phyloP scores from a whole-genome alignment of 345 rosid species.

The Dipteronia sinensis region DNA sequence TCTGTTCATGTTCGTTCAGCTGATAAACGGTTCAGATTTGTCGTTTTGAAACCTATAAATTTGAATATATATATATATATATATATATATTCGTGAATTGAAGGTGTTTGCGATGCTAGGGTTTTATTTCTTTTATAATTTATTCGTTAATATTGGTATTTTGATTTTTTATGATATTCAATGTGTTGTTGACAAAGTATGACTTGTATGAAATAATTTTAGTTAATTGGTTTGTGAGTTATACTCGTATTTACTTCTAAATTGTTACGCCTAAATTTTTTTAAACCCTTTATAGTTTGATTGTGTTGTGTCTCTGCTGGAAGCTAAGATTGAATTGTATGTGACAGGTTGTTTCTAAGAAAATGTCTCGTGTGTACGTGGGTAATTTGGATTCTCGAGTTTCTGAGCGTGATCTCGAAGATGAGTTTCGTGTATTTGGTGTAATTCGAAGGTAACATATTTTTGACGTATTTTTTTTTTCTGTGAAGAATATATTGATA shows the following conservation, averaged over 20 bases:
- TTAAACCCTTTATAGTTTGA: neutral
- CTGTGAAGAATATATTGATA: neutral
- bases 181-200: neutral
- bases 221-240: neutral
- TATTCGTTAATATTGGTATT: neutral
- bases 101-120: neutral
- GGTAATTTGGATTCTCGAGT: slow-evolving; percentile 79
- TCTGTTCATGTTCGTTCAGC: neutral
- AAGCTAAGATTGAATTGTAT: neutral
- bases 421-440: slow-evolving; percentile 70
- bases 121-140: neutral
- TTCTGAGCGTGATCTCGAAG: slow-evolving; percentile 75
- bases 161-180: neutral
- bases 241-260: neutral
- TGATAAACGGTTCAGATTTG: slow-evolving; percentile 1
- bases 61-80: too few species aligned
- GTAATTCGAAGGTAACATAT: slow-evolving; percentile 56
- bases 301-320: neutral
- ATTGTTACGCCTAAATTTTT: neutral
- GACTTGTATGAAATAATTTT: neutral
- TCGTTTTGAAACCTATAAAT: neutral
- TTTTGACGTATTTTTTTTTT: neutral
- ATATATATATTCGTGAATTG: neutral
- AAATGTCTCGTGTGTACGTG: slow-evolving; percentile 77
- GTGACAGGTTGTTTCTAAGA: slow-evolving; percentile 29